Base-by-base conservation (phyloP, 2,329 filamentous ascomycete genomes). In the Aureobasidium sp. region DNA sequence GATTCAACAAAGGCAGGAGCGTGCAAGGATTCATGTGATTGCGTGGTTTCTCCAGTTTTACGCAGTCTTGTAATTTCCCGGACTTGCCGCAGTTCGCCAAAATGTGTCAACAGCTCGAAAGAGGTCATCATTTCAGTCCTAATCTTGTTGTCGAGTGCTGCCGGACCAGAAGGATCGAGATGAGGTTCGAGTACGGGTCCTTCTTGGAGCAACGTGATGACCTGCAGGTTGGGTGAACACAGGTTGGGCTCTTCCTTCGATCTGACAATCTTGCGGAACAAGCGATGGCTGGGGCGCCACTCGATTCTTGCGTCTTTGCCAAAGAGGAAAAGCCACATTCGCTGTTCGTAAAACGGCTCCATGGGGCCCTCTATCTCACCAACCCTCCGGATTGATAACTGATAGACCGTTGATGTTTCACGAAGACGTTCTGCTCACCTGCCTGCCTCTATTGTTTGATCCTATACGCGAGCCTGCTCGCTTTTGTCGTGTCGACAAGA, bases 371-470 rank as follows among this genome's bases (percentile, higher is more conserved):
- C 54, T 48, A 37, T 59, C 57, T 30, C 30, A 49, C 32, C 36
- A 50, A 50, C 44, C 45, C 34, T 59, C 44, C 37, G 45, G 45
- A 50, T 36, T 32, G 45, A 32, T 39, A 42, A 59, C 44, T 59
- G 57, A 59, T 59, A 37, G 36, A 58, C 57, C 57, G 57, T 59
- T 59, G 57, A 49, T 59, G 57, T 59, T 59, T 59, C 57, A 59
- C 57, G 36, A 59, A 59, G 57, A 49, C 57, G 57, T 59, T 59
- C 57, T 59, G 34, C 25, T 15, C 29, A 59, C 41, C 57, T 59
- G 57, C 45, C 57, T 59, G 57, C 44, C 57, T 59, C 57, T 59
- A 59, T 59, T 50, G 57, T 59, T 59, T 59, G 57, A 59, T 59
- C 34, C 16, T 13, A n/a, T 42, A 59, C 57, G 57, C 57, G 57